Percentiles rank a stretch among this genome's conserved stretches.
These are phyloP conservation scores for Vaccinium myrtillus DNA, from an alignment of 148 eudicot species.

Conservation along the genomic window DNA sequence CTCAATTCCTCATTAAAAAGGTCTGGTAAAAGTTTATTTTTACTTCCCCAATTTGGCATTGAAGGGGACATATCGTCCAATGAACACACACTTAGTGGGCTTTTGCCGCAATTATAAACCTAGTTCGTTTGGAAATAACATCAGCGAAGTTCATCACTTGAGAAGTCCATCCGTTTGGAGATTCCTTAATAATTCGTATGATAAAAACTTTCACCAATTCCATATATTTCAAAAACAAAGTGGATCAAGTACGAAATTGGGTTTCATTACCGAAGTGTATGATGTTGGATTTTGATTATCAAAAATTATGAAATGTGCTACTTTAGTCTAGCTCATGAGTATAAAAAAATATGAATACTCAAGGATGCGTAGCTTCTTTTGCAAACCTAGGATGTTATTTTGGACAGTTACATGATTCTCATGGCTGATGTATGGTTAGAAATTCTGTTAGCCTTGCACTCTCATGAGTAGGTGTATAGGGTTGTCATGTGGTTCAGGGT, in stretches of 20 bases:
- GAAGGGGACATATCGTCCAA: too few relatives aligned
- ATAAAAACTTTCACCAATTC: not conserved
- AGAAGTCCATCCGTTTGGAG: not conserved
- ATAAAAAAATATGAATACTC: not conserved
- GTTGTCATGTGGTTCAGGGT: not conserved
- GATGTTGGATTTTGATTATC: not conserved
- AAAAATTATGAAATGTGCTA: not conserved
- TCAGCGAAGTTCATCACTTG: not conserved
- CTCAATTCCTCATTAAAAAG: too few relatives aligned
- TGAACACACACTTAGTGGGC: not conserved
- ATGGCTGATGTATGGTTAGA: not conserved
- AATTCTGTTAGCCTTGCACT: not conserved
- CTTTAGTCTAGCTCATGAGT: not conserved
- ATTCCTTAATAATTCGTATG: not conserved
- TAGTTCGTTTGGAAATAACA: not conserved
- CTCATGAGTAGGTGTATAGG: not conserved
- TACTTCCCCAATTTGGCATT: too few relatives aligned
- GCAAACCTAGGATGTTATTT: not conserved
- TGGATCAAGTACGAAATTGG: not conserved
- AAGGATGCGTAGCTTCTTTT: not conserved
- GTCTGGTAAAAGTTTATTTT: too few relatives aligned
- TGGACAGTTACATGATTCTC: not conserved
- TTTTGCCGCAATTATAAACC: not conserved
- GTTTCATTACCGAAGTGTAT: not conserved
- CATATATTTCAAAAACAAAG: too few relatives aligned